Percentiles rank a stretch among this genome's conserved stretches.
Evolutionary conservation across 352 stramenopile species (phyloP).

Genomic region (Phytophthora hybrid): DNA sequence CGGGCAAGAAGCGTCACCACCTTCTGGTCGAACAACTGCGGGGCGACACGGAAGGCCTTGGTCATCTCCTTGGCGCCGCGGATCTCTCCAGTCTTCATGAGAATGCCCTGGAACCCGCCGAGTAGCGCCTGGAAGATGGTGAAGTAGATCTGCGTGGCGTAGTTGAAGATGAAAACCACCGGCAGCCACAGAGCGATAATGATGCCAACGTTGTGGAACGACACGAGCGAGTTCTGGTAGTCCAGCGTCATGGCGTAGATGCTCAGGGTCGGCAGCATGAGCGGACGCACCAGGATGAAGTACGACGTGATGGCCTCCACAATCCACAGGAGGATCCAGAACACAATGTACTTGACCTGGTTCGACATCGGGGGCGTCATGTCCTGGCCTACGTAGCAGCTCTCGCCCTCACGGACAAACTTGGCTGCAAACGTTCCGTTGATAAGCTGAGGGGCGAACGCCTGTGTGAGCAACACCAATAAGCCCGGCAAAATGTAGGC

Average conservation of each 20-base stretch:
- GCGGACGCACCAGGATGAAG: constrained; percentile 67
- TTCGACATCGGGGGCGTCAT: constrained; percentile 68
- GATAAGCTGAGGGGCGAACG: constrained; percentile 63
- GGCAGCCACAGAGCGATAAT: constrained; percentile 75
- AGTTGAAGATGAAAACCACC: constrained; percentile 81
- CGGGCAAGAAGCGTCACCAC: constrained; percentile 70
- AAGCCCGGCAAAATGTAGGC: constrained; percentile 61
- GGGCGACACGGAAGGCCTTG: constrained; percentile 78
- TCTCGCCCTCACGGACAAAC: constrained; percentile 78
- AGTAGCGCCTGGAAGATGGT: constrained; percentile 78
- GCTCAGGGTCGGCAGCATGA: constrained; percentile 72
- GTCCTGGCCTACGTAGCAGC: constrained; percentile 74
- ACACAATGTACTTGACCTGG: constrained; percentile 71
- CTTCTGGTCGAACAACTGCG: constrained; percentile 84
- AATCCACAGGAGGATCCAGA: constrained; percentile 71
- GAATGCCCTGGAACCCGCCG: constrained; percentile 65
- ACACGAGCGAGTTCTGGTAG: constrained; percentile 75
- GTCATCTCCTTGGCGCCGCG: constrained; percentile 75
- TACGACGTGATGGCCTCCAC: constrained; percentile 70
- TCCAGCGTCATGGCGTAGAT: constrained; percentile 79
- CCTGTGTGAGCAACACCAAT: constrained; percentile 61
- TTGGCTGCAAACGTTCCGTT: constrained; percentile 66
- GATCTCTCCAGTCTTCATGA: constrained; percentile 84
- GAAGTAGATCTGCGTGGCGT: constrained; percentile 86
- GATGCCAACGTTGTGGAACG: constrained; percentile 79